phyloP scores from a whole-genome alignment of 352 stramenopile genomes.

The Halophytophthora batemanensis region DNA sequence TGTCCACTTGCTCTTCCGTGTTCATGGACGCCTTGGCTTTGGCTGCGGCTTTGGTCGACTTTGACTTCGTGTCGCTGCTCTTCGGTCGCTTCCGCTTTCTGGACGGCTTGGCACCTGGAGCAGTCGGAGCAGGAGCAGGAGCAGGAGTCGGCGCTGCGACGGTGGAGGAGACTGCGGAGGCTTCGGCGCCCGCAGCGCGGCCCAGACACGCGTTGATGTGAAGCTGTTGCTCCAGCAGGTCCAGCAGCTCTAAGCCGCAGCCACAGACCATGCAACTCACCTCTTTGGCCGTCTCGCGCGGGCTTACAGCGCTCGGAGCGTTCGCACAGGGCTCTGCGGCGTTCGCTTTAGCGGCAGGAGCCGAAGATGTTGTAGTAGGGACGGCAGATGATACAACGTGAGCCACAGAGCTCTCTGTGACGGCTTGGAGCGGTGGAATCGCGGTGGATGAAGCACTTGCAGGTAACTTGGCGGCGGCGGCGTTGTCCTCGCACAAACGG shows the following conservation, averaged over 20 bases:
- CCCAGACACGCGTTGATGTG: constrained; percentile 41
- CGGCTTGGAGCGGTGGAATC: constrained; percentile 8
- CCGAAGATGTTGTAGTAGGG: too few relatives aligned
- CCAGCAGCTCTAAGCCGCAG: constrained; percentile 31
- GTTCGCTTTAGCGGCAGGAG: too few relatives aligned
- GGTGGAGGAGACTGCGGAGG: background rate
- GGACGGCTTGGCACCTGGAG: constrained; percentile 20
- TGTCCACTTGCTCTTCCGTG: constrained; percentile 39
- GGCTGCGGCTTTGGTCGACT: constrained; percentile 40
- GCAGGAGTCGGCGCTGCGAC: background rate
- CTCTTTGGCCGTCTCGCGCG: too few relatives aligned
- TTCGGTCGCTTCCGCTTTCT: constrained; percentile 29
- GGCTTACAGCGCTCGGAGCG: too few relatives aligned
- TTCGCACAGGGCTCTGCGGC: too few relatives aligned
- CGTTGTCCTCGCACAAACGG: constrained; percentile 4
- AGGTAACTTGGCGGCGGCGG: constrained; percentile 6
- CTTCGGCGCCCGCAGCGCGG: background rate
- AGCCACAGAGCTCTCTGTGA: too few relatives aligned
- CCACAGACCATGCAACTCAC: too few relatives aligned
- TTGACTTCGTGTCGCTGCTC: constrained; percentile 13
- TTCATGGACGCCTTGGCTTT: constrained; percentile 32
- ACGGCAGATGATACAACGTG: too few relatives aligned
- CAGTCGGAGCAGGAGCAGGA: constrained; percentile 3
- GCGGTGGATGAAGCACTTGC: constrained; percentile 10
- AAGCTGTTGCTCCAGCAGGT: constrained; percentile 29